Percentiles rank a stretch among this genome's conserved stretches.
Conservation (phyloP, 2,329 filamentous ascomycete genomes). For the Emergomyces pasteurianus region DNA sequence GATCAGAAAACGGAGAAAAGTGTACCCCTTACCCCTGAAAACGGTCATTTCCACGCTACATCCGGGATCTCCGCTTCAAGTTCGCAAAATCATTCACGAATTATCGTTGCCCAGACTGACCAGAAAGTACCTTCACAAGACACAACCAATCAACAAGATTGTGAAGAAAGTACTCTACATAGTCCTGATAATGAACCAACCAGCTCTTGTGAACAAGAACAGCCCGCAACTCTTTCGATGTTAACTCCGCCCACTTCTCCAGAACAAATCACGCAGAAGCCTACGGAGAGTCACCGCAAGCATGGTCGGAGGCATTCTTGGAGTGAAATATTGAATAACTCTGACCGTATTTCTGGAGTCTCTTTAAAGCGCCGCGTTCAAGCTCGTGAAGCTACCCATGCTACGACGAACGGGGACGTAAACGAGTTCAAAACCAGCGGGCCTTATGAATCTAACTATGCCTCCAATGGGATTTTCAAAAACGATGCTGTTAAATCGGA, state of each 20-base stretch:
- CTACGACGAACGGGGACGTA: background rate
- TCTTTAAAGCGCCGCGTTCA: background rate
- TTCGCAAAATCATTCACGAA: background rate
- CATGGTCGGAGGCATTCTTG: background rate
- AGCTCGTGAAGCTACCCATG: background rate
- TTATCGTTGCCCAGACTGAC: background rate
- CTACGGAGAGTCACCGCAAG: background rate
- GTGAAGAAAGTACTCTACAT: background rate
- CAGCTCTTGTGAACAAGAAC: background rate
- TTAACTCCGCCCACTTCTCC: background rate
- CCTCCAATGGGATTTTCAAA: background rate
- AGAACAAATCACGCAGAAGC: background rate
- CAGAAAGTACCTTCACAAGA: background rate
- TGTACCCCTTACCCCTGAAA: background rate
- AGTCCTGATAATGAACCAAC: background rate
- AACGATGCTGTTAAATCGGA: background rate
- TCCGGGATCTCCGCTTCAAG: background rate
- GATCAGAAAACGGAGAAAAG: background rate
- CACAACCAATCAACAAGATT: background rate
- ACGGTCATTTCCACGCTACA: background rate
- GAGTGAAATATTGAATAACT: background rate
- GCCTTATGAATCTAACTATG: background rate
- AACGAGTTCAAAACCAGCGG: background rate
- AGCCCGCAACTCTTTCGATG: background rate
- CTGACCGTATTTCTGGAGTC: background rate